Evolutionary conservation across 106 monocot genomes (phyloP).

Genomic region (Allium fistulosum): DNA sequence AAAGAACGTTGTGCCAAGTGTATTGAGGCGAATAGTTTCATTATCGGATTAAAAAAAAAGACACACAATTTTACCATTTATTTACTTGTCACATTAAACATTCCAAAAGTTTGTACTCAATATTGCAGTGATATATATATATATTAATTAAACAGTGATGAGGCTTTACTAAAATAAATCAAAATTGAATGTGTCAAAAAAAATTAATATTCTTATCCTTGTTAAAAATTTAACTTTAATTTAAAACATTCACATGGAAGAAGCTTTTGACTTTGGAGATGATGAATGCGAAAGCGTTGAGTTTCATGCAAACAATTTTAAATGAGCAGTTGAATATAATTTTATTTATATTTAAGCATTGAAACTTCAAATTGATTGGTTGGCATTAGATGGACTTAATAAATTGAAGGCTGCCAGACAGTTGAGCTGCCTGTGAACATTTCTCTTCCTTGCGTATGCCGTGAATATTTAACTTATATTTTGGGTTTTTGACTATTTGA

Average conservation of each 20-base stretch:
- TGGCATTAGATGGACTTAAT: not conserved
- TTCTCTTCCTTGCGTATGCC: not conserved
- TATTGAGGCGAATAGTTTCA: no score
- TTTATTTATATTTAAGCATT: not conserved
- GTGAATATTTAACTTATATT: not conserved
- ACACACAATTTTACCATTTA: no score
- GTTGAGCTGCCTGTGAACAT: conserved; percentile 11
- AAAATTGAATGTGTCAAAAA: not conserved
- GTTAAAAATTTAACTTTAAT: not conserved
- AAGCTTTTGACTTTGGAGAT: conserved; percentile 6
- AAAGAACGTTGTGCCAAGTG: no score
- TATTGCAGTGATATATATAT: no score
- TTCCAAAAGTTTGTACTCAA: no score
- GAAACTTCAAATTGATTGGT: not conserved
- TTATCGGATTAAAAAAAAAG: no score
- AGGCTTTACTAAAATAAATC: not conserved
- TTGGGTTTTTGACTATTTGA: not conserved
- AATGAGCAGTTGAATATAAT: conserved; percentile 2
- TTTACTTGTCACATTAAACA: no score
- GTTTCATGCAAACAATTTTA: conserved; percentile 7
- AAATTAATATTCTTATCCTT: not conserved
- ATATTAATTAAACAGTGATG: not conserved
- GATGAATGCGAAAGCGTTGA: conserved; percentile 4
- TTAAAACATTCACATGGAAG: conserved; percentile 2
- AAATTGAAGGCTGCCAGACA: not conserved